A percentile compares a stretch with the other conserved stretches of the same genome.
These are phyloP conservation scores for Talaromyces trachyspermus DNA, from an alignment of 495 filamentous ascomycete genomes.

Conservation along the genomic window DNA sequence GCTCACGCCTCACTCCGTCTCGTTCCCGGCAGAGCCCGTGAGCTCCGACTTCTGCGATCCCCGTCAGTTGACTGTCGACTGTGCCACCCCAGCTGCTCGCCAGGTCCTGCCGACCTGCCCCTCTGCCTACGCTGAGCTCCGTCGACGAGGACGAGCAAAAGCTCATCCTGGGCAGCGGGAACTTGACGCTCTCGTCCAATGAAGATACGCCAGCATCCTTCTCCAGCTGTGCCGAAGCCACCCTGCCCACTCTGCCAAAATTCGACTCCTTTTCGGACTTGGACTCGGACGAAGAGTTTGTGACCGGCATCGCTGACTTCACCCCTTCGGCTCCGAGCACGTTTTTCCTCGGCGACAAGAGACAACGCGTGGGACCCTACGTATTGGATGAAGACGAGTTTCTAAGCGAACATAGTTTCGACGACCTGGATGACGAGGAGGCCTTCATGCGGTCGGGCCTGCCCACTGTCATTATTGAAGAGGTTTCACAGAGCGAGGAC, in stretches of 20 bases:
- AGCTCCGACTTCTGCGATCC: constrained; percentile 80
- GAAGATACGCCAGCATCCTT: constrained; percentile 41
- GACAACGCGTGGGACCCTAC: constrained; percentile 63
- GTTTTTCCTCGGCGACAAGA: constrained; percentile 64
- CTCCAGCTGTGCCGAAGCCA: constrained; percentile 40
- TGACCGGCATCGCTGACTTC: constrained; percentile 68
- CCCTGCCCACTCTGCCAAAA: constrained; percentile 56
- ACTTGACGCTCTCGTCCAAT: constrained; percentile 47
- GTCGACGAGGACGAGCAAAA: constrained; percentile 74
- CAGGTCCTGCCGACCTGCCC: constrained; percentile 55
- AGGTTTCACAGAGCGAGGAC: constrained; percentile 20
- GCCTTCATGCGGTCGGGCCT: constrained; percentile 47
- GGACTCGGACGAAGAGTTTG: constrained; percentile 87
- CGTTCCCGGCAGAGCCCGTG: constrained; percentile 24
- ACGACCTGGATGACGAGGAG: constrained; percentile 63
- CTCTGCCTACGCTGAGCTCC: constrained; percentile 58
- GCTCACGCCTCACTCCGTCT: constrained; percentile 51
- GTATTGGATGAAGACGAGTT: constrained; percentile 68
- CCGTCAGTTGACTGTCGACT: constrained; percentile 77
- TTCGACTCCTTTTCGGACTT: constrained; percentile 87
- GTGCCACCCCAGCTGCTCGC: constrained; percentile 40
- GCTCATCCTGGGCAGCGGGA: constrained; percentile 59
- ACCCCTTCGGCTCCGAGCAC: constrained; percentile 48
- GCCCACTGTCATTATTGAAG: constrained; percentile 31
- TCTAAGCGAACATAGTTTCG: constrained; percentile 67